Base-by-base conservation (phyloP, 495 filamentous ascomycete genomes). In the Penicillium soppii region DNA sequence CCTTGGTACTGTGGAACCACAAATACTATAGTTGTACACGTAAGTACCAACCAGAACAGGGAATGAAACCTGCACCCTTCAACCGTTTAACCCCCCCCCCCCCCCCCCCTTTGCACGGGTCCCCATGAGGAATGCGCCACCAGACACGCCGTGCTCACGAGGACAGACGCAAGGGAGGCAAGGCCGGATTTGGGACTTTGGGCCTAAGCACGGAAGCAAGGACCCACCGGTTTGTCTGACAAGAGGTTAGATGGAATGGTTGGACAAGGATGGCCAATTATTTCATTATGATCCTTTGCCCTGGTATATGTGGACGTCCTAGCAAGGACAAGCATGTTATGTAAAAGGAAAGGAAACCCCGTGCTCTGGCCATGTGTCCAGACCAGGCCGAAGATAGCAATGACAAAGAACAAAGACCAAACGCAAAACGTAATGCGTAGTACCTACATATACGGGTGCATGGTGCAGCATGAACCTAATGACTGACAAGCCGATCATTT, bases 141-240 rank as follows among this genome's bases (percentile, higher is more conserved):
- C 12, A 17, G 50, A 52, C 44, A 58, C 50, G 45, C 39, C 15
- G 40, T 54, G 49, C 43, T 64, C 63, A 67, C 58, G 58, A 65
- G 64, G 48, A 50, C 43, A 29, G 19, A 59, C 45, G 66, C 61
- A 69, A 67, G 66, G 66, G 66, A 49, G 13, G 2, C 25, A 3
- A 12, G 8, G 17, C 37, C 27, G 12, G 26, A 35, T 20, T 33
- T 27, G 32, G n/a, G 39, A 17, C n/a, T n/a, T n/a, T n/a, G n/a
- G 39, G 41, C 49, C 32, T 32, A 36, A 26, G 40, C 42, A 19
- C 43, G 43, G 27, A 33, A 35, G 43, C 19, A 36, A 47, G 25
- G 53, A 56, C 43, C 53, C 57, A 53, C 49, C 15, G 17, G 38
- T 33, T 32, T 47, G 37, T 45, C 41, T 43, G 25, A 50, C 47